phyloP scores from a whole-genome alignment of 495 filamentous ascomycete genomes.

The Lasiosphaeria ovina region DNA sequence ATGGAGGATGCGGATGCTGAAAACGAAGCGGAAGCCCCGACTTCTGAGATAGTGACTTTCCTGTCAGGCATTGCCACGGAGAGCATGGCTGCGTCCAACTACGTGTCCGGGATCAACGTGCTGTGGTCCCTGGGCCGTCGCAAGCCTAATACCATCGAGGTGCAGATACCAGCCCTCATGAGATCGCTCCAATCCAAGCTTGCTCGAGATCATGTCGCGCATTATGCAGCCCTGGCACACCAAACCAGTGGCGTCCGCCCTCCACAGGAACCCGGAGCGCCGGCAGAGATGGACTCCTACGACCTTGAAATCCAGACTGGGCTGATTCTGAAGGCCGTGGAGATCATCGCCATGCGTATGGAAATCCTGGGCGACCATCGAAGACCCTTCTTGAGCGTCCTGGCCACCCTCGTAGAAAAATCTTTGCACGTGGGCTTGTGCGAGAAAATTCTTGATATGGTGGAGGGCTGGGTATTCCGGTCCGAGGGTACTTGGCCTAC shows the following conservation, averaged over 20 bases:
- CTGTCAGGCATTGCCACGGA: constrained; percentile 80
- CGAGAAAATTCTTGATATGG: constrained; percentile 87
- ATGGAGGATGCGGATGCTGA: constrained; percentile 91
- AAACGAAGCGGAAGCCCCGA: constrained; percentile 65
- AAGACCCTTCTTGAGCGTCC: constrained; percentile 86
- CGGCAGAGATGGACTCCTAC: constrained; percentile 63
- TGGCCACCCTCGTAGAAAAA: constrained; percentile 92
- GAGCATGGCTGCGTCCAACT: constrained; percentile 70
- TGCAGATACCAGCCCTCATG: constrained; percentile 84
- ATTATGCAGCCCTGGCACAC: constrained; percentile 56
- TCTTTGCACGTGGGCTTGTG: constrained; percentile 82
- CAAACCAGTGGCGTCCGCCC: constrained; percentile 39
- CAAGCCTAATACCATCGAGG: constrained; percentile 80
- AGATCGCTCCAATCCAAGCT: constrained; percentile 91
- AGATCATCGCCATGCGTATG: constrained; percentile 87
- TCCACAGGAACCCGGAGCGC: constrained; percentile 46
- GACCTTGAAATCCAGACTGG: constrained; percentile 82
- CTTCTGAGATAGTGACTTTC: constrained; percentile 76
- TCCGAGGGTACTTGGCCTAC: constrained; percentile 92
- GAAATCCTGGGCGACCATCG: constrained; percentile 89
- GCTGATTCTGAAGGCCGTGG: constrained; percentile 89
- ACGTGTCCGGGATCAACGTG: constrained; percentile 84
- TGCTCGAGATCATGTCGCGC: constrained; percentile 87
- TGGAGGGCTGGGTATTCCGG: constrained; percentile 94
- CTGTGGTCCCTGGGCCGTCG: constrained; percentile 86